Base-by-base conservation (phyloP, 176 grass and related monocot species). In the Oryza longistaminata region DNA sequence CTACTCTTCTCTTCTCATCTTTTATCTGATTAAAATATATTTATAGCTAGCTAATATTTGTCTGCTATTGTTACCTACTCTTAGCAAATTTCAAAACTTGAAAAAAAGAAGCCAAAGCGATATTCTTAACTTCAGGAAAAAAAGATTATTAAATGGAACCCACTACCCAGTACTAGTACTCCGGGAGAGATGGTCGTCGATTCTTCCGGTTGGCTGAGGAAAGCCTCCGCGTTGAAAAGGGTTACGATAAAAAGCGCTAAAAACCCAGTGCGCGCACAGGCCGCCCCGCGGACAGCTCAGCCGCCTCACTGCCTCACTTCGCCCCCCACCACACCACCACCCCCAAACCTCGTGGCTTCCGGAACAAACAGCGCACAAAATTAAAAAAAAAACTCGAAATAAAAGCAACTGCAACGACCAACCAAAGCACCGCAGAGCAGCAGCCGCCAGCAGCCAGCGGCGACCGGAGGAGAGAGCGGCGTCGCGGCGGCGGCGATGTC, bases 401-500 rank as follows among this genome's bases (percentile, higher is more conserved):
- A 85, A 35, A 24, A 27, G 0, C 19, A 7, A 0, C 17, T 19
- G 7, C 17, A 9, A 58, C 46, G 45, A 21, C 61, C 53, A 70
- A 19, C 61, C 53, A 70, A 19, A 49, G 12, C 27, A 35, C 7
- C 26, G 25, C 45, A 33, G 42, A 29, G 1, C 40, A 7, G 29
- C 77, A 4, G 68, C 11, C 24, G 40, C 4, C 35, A 37, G 35
- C 35, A 3, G 31, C 31, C 31, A 15, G 68, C 42, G 26, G 53
- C 16, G 21, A 3, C 16, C 6, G 53, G 19, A 58, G 16, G 2
- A 11, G 24, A 50, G 13, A 49, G 22, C 71, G 13, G 71, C 42
- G 0, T 12, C 7, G 45, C 62, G 21, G 34, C 8, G 25, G 29
- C 52, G 66, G 78, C 66, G 60, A 99, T 99, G 97, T 96, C 97